Evolutionary conservation across 2,329 filamentous ascomycete genomes (phyloP).

Genomic region (Gyromitra esculenta): DNA sequence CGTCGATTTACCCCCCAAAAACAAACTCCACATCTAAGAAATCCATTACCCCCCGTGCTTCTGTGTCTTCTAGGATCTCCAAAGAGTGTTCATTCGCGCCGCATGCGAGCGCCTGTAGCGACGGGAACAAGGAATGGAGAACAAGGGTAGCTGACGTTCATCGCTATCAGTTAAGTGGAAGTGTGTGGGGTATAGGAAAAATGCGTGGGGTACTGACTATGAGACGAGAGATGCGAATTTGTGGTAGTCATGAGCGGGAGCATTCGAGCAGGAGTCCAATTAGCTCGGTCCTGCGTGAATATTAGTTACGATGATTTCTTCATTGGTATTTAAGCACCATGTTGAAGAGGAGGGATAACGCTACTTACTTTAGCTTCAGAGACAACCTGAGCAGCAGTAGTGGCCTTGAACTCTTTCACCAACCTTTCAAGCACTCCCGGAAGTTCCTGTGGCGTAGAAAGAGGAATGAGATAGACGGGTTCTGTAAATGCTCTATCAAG

Average conservation of each 20-base stretch:
- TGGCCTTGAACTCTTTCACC: conserved; percentile 11
- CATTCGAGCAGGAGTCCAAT: conserved; percentile 42
- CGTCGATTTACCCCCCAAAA: conserved; percentile 12
- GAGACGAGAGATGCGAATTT: conserved; percentile 8
- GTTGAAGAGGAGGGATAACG: not conserved
- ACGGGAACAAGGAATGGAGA: conserved; percentile 43
- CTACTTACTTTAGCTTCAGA: conserved; percentile 10
- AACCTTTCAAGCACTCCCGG: conserved; percentile 21
- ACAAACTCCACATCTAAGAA: conserved; percentile 42
- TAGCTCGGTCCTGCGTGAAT: conserved; percentile 11
- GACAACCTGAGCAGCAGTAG: not conserved
- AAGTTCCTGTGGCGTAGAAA: conserved; percentile 24
- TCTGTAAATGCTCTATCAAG: conserved; percentile 34
- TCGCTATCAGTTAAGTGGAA: not conserved
- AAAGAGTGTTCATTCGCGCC: conserved; percentile 14
- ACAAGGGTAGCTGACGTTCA: conserved; percentile 20
- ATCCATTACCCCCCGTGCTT: conserved; percentile 20
- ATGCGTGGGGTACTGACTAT: conserved; percentile 2
- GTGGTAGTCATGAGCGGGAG: conserved; percentile 37
- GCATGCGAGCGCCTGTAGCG: conserved; percentile 23
- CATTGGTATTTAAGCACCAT: not conserved
- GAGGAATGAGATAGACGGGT: conserved; percentile 28
- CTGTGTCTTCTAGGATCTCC: conserved; percentile 26
- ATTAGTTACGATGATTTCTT: not conserved
- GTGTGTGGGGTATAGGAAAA: no score